Percentiles rank a stretch among this genome's conserved stretches.
Evolutionary conservation across 1,284 basidiomycete genomes (phyloP).

Genomic region (Pseudozyma hubeiensis): DNA sequence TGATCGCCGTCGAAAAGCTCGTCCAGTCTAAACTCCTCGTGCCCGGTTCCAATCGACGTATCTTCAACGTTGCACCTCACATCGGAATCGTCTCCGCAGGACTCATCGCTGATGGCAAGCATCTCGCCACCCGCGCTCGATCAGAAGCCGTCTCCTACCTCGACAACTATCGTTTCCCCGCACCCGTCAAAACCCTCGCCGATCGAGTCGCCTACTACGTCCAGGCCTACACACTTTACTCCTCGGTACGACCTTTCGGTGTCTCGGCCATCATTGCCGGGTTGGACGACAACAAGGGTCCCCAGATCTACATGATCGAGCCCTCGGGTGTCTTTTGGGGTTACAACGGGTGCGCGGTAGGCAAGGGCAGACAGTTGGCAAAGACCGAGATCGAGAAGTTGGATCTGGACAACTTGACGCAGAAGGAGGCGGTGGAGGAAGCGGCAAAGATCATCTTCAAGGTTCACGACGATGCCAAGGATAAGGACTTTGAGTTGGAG

Average conservation of each 20-base stretch:
- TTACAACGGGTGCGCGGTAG: slow-evolving; percentile 76
- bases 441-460: slow-evolving; percentile 79
- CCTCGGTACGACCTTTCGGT: slow-evolving; percentile 96
- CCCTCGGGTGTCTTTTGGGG: slow-evolving; percentile 92
- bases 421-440: slow-evolving; percentile 62
- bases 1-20: slow-evolving; percentile 92
- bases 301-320: slow-evolving; percentile 89
- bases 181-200: slow-evolving; percentile 84
- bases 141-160: slow-evolving; percentile 85
- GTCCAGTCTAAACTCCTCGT: slow-evolving; percentile 97
- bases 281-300: slow-evolving; percentile 80
- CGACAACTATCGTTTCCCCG: slow-evolving; percentile 79
- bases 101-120: slow-evolving; percentile 91
- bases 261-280: slow-evolving; percentile 90
- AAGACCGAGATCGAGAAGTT: slow-evolving; percentile 99
- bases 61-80: slow-evolving; percentile 91
- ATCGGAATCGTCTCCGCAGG: slow-evolving; percentile 87
- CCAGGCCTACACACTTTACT: slow-evolving; percentile 97
- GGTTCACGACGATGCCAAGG: slow-evolving; percentile 96
- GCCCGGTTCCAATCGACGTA: slow-evolving; percentile 89
- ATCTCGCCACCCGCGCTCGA: slow-evolving; percentile 84
- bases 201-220: slow-evolving; percentile 88
- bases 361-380: slow-evolving; percentile 94
- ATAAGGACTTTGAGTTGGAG: slow-evolving; percentile 98
- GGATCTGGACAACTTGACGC: slow-evolving; percentile 80